These are phyloP conservation scores for Colletotrichum sp. DNA, from an alignment of 2,329 filamentous ascomycete species.

Conservation along the genomic window DNA sequence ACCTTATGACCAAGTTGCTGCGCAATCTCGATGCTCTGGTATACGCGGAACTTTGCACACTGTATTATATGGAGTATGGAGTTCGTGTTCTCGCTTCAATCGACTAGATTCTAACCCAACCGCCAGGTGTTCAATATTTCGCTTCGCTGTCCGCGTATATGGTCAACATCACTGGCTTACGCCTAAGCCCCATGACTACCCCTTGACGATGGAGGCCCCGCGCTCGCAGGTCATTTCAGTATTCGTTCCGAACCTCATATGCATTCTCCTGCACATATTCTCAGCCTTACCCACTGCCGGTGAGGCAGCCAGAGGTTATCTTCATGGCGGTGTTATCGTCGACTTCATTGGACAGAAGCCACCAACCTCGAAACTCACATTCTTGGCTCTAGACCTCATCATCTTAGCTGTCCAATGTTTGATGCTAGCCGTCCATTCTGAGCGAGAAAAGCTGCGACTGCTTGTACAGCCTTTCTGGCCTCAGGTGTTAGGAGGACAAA, in stretches of 20 bases:
- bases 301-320: conserved; percentile 67
- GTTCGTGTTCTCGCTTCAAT: neutral
- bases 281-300: conserved; percentile 60
- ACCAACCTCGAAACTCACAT: conserved; percentile 59
- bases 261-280: conserved; percentile 64
- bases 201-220: conserved; percentile 60
- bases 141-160: conserved; percentile 62
- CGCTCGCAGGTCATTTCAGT: conserved; percentile 63
- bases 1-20: conserved; percentile 66
- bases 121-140: conserved; percentile 67
- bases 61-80: conserved; percentile 75
- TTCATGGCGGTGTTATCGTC: conserved; percentile 70
- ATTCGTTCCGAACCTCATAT: conserved; percentile 63
- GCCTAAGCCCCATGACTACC: conserved; percentile 63
- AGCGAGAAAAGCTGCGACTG: conserved; percentile 62
- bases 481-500: neutral
- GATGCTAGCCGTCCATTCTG: conserved; percentile 68
- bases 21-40: conserved; percentile 66
- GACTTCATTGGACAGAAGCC: conserved; percentile 73
- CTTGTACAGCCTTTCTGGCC: conserved; percentile 22
- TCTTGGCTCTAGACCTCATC: conserved; percentile 60
- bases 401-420: conserved; percentile 65
- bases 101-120: conserved; percentile 17
- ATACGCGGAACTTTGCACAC: conserved; percentile 66
- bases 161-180: conserved; percentile 69